Evolutionary conservation across 495 filamentous ascomycete species (phyloP), one percentile per base, ranked within the genome.

Genomic region (Trichoderma virens): DNA sequence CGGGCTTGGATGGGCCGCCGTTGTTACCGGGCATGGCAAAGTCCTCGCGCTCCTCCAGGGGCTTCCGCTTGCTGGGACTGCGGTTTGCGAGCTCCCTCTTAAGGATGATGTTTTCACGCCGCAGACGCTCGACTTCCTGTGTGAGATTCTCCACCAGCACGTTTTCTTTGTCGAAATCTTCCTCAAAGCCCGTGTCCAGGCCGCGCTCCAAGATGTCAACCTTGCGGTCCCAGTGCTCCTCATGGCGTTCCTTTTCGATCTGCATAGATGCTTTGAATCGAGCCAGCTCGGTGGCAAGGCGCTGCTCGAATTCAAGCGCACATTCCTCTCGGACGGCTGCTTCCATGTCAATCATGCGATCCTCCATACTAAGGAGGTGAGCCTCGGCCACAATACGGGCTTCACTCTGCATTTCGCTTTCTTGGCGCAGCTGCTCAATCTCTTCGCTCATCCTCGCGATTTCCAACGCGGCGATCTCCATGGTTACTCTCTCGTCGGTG

Each of bases 261-360:
- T 87, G 87, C 80, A 88, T 84, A 18, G 86, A 87, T 16, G 78
- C 85, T 67, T 90, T 85, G 90, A 90, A 96, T 23, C 89, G 80
- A 32, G 80, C 80, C 74, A 90, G 84, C 69, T 96, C 91, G 27
- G 83, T 76, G 65, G 87, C 86, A 54, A 96, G 77, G 39, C 82
- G 82, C 62, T 79, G 82, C 70, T 98, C 94, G 81, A 96, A 94
- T 72, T 97, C 94, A 2, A 75, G 77, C 70, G 85, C 91, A 66
- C 91, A 90, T 67, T 97, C 93, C 70, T 97, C 94, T n/a, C 94
- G 87, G 41, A 97, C 84, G 14, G 89, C 87, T 71, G 88, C 85
- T 70, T 98, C 94, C 8, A 97, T 80, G 59, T 87, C 85, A 16
- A 86, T 71, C 59, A 87, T 82, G 61, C 83, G 82, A 43, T 91